phyloP scores from a whole-genome alignment of 306 rosid species.

The Calophaca sinica region DNA sequence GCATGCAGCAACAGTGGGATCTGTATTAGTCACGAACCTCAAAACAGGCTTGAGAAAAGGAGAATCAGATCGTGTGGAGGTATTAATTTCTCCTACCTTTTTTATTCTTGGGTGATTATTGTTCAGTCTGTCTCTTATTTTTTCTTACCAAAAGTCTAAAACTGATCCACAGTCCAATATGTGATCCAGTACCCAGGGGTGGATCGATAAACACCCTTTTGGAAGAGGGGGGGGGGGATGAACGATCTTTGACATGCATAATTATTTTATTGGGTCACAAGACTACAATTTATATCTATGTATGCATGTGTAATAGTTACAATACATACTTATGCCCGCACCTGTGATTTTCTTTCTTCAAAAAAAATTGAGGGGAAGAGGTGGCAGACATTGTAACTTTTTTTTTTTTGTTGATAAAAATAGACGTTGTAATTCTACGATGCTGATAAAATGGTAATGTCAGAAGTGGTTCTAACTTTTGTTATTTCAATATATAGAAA shows the following conservation, averaged over 20 bases:
- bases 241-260: neutral
- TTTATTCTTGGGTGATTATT: constrained; percentile 13
- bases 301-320: no score
- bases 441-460: constrained; percentile 8
- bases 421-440: no score
- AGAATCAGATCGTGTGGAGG: constrained; percentile 92
- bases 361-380: no score
- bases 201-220: neutral
- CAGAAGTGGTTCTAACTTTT: constrained; percentile 12
- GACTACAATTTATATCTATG: neutral
- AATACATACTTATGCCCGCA: no score
- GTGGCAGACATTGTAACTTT: no score
- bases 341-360: no score
- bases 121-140: constrained; percentile 16
- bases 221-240: neutral
- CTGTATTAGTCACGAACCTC: constrained; percentile 89
- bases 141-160: constrained; percentile 13
- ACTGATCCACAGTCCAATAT: neutral
- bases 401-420: no score
- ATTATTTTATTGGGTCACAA: neutral
- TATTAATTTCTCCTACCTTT: constrained; percentile 37
- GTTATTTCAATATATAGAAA: constrained; percentile 17
- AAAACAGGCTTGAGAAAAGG: constrained; percentile 90
- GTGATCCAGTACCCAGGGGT: constrained; percentile 15
- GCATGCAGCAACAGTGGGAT: constrained; percentile 86